Evolutionary conservation across 1,139 yeast species (phyloP).

Genomic region (Kodamaea fungicola): DNA sequence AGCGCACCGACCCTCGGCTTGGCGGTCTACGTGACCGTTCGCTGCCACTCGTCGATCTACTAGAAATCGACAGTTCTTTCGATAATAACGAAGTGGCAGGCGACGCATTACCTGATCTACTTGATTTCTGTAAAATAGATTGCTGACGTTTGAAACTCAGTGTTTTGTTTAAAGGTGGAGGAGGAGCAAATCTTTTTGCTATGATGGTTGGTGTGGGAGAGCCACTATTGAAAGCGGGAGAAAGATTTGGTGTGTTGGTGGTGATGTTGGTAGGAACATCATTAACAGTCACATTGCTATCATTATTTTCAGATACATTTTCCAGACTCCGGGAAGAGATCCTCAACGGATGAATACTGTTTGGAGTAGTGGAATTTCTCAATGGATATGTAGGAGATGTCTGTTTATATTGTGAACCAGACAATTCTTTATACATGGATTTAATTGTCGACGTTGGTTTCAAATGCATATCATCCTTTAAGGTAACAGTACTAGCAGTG

Average conservation of each 20-base stretch:
- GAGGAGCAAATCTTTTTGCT: slow-evolving; percentile 74
- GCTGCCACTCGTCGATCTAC: slow-evolving; percentile 16
- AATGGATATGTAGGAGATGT: neutral
- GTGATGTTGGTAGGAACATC: too few relatives aligned
- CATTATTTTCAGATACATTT: too few relatives aligned
- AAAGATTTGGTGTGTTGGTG: neutral
- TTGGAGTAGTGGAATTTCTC: neutral
- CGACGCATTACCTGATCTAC: slow-evolving; percentile 3
- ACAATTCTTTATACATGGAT: neutral
- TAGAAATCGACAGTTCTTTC: slow-evolving; percentile 15
- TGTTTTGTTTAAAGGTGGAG: slow-evolving; percentile 46
- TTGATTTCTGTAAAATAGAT: slow-evolving; percentile 9
- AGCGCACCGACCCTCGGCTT: slow-evolving; percentile 8
- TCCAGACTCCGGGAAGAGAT: neutral
- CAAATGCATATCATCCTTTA: slow-evolving; percentile 22
- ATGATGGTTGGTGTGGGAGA: neutral
- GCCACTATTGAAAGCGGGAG: neutral
- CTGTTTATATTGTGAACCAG: neutral
- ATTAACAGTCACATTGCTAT: too few relatives aligned
- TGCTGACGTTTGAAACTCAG: slow-evolving; percentile 12
- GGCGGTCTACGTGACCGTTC: slow-evolving; percentile 9
- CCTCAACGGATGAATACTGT: neutral
- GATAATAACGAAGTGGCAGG: slow-evolving; percentile 12
- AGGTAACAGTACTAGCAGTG: slow-evolving; percentile 32
- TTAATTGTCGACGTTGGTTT: neutral